Conservation (phyloP, 495 filamentous ascomycete genomes). For the Xylaria nigripes region DNA sequence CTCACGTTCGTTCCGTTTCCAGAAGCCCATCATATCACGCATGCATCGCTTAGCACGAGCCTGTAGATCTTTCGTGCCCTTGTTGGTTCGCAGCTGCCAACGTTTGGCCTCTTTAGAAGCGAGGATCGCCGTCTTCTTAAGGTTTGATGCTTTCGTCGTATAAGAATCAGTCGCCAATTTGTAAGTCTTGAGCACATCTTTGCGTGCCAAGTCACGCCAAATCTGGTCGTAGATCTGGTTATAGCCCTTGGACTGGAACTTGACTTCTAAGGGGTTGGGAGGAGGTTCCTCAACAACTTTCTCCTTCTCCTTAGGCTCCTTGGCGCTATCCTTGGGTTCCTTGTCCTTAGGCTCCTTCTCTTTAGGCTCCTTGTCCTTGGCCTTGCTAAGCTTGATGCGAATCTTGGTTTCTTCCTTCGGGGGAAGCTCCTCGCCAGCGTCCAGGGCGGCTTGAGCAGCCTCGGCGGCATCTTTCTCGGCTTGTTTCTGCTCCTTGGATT, state of each 20-base stretch:
- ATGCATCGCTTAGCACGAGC: constrained; percentile 95
- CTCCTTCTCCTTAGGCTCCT: constrained; percentile 61
- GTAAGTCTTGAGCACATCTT: constrained; percentile 86
- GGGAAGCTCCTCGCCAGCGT: constrained; percentile 71
- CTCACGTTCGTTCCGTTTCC: constrained; percentile 97
- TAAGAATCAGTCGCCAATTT: constrained; percentile 77
- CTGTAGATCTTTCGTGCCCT: constrained; percentile 95
- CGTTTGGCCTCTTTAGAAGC: constrained; percentile 94
- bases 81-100: constrained; percentile 97
- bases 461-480: constrained; percentile 90
- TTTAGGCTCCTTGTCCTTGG: constrained; percentile 39
- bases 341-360: constrained; percentile 34
- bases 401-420: constrained; percentile 63
- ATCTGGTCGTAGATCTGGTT: constrained; percentile 98
- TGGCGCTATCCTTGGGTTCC: constrained; percentile 33
- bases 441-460: constrained; percentile 75
- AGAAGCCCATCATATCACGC: constrained; percentile 99
- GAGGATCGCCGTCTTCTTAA: constrained; percentile 94
- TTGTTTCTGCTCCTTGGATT: constrained; percentile 95
- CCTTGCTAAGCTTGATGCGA: constrained; percentile 45
- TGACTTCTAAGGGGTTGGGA: constrained; percentile 36
- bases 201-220: constrained; percentile 87
- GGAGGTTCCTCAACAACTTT: constrained; percentile 50
- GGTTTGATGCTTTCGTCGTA: constrained; percentile 76
- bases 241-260: constrained; percentile 83